Evolutionary conservation across 2,329 filamentous ascomycete species (phyloP).

Genomic region (Coleophoma eucalyptorum): DNA sequence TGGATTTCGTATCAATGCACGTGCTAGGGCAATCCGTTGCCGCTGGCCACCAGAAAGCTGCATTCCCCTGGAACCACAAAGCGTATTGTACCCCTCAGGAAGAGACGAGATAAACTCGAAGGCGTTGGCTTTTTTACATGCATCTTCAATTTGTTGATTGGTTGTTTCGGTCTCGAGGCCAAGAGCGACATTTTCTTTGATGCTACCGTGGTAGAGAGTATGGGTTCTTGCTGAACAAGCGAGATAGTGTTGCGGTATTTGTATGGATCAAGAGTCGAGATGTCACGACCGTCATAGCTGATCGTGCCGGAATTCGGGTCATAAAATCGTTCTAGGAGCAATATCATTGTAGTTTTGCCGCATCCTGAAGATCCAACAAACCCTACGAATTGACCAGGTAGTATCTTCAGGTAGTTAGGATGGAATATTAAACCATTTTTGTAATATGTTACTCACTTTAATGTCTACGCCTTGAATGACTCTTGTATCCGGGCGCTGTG

Average conservation of each 20-base stretch:
- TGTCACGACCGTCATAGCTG: constrained; percentile 32
- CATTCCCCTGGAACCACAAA: constrained; percentile 88
- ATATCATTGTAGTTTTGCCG: constrained; percentile 62
- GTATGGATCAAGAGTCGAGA: constrained; percentile 52
- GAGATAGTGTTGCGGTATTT: constrained; percentile 60
- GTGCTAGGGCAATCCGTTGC: constrained; percentile 87
- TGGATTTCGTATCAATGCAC: constrained; percentile 82
- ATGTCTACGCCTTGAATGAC: constrained; percentile 57
- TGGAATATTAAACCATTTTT: constrained; percentile 54
- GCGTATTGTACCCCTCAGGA: constrained; percentile 82
- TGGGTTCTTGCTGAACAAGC: constrained; percentile 69
- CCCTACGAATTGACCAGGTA: constrained; percentile 46
- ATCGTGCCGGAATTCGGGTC: constrained; percentile 50
- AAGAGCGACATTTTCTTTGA: constrained; percentile 65
- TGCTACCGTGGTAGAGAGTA: constrained; percentile 62
- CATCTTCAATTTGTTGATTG: constrained; percentile 33
- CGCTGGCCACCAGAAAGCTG: constrained; percentile 88
- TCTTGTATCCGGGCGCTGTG: constrained; percentile 44
- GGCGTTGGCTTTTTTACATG: constrained; percentile 37
- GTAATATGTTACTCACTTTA: too few species aligned
- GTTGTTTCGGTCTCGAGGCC: constrained; percentile 47
- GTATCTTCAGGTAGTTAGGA: constrained; percentile 45
- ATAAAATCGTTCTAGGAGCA: constrained; percentile 87
- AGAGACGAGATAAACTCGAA: constrained; percentile 33
- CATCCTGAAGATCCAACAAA: constrained; percentile 54